A percentile compares a stretch with the other conserved stretches of the same genome.
These are phyloP conservation scores for Myxozyma geophila DNA, from an alignment of 805 yeast genomes.

Conservation along the genomic window DNA sequence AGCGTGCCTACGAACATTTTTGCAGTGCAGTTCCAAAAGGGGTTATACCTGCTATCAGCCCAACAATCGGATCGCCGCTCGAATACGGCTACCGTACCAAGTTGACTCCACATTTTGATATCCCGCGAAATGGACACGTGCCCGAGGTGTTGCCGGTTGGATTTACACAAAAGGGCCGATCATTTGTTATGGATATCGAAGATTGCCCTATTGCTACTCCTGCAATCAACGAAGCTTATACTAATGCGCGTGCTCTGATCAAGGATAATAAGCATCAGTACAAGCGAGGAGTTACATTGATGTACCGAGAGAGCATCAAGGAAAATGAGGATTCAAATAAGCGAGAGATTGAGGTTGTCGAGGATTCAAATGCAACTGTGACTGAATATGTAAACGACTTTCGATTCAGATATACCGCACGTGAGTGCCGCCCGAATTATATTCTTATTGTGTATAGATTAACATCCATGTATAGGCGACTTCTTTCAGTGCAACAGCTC, in stretches of 20 bases:
- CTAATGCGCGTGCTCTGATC: constrained; percentile 65
- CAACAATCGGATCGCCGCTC: constrained; percentile 77
- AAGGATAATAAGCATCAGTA: constrained; percentile 53
- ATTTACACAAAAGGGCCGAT: constrained; percentile 79
- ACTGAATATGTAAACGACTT: constrained; percentile 68
- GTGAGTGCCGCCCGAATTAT: constrained; percentile 43
- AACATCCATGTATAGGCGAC: constrained; percentile 49
- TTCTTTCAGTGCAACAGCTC: constrained; percentile 96
- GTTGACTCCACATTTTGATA: constrained; percentile 91
- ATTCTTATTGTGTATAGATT: neutral
- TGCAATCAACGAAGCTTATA: constrained; percentile 74
- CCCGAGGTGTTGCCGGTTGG: constrained; percentile 64
- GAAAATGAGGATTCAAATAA: constrained; percentile 44
- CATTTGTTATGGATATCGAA: constrained; percentile 81
- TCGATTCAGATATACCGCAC: constrained; percentile 86
- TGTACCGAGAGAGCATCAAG: constrained; percentile 67
- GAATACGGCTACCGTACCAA: constrained; percentile 84
- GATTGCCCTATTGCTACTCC: constrained; percentile 89
- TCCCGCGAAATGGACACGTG: constrained; percentile 57
- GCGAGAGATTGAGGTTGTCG: constrained; percentile 71
- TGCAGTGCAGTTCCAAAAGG: constrained; percentile 47
- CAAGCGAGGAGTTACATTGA: constrained; percentile 83
- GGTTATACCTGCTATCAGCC: constrained; percentile 62
- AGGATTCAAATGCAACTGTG: constrained; percentile 77
- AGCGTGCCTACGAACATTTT: constrained; percentile 78